Evolutionary conservation across 768 basidiomycete genomes (phyloP), one percentile per base, ranked within the genome.

Genomic region (Agaricus bisporus): DNA sequence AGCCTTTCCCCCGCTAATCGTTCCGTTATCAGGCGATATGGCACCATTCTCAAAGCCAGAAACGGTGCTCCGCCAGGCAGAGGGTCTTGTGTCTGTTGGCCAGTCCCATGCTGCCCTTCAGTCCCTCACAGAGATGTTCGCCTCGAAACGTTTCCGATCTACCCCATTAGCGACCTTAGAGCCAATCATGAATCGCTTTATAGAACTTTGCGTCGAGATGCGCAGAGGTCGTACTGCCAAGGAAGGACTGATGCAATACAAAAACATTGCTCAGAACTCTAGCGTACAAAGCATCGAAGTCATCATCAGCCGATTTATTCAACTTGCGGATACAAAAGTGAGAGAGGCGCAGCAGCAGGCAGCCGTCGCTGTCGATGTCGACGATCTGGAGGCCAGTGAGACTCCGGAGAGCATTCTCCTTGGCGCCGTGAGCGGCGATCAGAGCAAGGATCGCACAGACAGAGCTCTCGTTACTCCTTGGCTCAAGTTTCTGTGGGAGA

Each of bases 401-500:
- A 97, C 94, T 3, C 95, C 95, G 0, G 86, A 95, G 70, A 90
- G 88, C 63, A 91, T 97, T 56, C 73, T 97, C 12, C 78, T 95
- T 17, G 88, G 90, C 46, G 91, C 92, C 12, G 92, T 98, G 57
- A 87, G 88, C 61, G 92, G 93, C 49, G 78, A 79, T 65, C 90
- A 93, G 71, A 94, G 80, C 74, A 89, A 90, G 73, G 95, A 98
- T 69, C 76, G 95, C 61, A 97, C 93, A 28, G 95, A 98, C 70
- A 75, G 95, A 43, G 89, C 93, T 6, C 79, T 98, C 48, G 93
- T 99, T 58, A 97, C 93, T 0, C 95, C 95, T 0, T 97, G 94
- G 86, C 86, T 98, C 65, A 94, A 95, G 66, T 97, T 98, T 69
- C 78, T 94, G n/a, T 98, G 95, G 94, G 95, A 98, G 76, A 91